Evolutionary conservation across 345 rosid genomes (phyloP).

Genomic region (Hirschfeldia incana): DNA sequence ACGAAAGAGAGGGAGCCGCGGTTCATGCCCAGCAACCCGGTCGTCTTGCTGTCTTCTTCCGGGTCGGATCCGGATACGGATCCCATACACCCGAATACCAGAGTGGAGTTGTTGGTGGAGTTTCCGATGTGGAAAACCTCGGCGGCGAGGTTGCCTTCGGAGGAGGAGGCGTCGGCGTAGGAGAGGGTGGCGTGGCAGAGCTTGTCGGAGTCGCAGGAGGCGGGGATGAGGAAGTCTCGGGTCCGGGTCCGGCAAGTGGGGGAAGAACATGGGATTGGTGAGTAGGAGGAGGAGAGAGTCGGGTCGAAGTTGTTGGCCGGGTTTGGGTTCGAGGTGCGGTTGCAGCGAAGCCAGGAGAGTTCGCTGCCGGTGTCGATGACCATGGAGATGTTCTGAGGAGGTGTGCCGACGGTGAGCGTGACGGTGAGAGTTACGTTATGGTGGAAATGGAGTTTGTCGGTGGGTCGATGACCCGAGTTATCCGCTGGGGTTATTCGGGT

Average conservation of each 20-base stretch:
- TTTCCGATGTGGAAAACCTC: slow-evolving; percentile 63
- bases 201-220: slow-evolving; percentile 70
- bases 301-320: slow-evolving; percentile 55
- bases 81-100: slow-evolving; percentile 88
- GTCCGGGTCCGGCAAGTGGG: slow-evolving; percentile 68
- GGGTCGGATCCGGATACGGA: slow-evolving; percentile 65
- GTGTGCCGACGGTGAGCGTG: slow-evolving; percentile 74
- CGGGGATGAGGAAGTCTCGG: slow-evolving; percentile 74
- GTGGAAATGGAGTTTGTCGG: slow-evolving; percentile 75
- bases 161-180: slow-evolving; percentile 85
- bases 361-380: slow-evolving; percentile 94
- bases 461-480: slow-evolving; percentile 45
- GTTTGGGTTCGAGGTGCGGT: slow-evolving; percentile 36
- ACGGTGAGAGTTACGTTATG: slow-evolving; percentile 83
- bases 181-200: slow-evolving; percentile 79
- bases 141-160: slow-evolving; percentile 81
- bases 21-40: slow-evolving; percentile 92
- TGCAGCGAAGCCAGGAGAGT: slow-evolving; percentile 91
- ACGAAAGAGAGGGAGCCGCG: slow-evolving; percentile 83
- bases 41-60: slow-evolving; percentile 63
- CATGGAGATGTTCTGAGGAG: slow-evolving; percentile 87
- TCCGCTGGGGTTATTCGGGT: slow-evolving; percentile 46
- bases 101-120: slow-evolving; percentile 43
- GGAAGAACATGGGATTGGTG: slow-evolving; percentile 65
- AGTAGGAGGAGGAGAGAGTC: slow-evolving; percentile 61